Evolutionary conservation across 176 grass and related monocot species (phyloP).

Genomic region (Cymbopogon citratus): DNA sequence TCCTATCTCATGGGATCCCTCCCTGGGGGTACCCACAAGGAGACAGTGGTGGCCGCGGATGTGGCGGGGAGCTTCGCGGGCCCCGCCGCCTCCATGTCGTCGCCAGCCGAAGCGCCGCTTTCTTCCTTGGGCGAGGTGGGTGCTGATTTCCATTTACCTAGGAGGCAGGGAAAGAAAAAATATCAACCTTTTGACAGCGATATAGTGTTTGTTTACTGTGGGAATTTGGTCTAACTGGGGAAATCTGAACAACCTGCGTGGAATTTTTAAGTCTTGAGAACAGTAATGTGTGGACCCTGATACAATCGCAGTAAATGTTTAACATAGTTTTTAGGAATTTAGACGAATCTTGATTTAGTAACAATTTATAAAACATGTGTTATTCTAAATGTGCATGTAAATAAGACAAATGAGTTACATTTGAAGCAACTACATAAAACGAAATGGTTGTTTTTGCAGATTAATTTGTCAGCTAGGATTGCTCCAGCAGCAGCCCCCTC

Average conservation of each 20-base stretch:
- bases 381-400: not conserved
- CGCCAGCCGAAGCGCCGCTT: not conserved
- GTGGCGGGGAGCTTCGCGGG: not conserved
- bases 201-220: not conserved
- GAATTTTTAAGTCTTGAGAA: not conserved
- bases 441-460: conserved; percentile 35
- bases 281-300: not conserved
- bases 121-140: conserved; percentile 25
- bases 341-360: not conserved
- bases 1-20: not conserved
- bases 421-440: not conserved
- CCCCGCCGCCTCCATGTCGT: not conserved
- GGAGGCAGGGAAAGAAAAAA: not conserved
- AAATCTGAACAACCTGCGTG: not conserved
- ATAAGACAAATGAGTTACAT: not conserved
- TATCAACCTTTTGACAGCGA: not conserved
- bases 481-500: not conserved
- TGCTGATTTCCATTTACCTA: not conserved
- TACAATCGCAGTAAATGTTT: not conserved
- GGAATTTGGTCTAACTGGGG: not conserved
- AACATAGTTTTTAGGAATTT: not conserved
- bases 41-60: not conserved
- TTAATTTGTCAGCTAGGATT: conserved; percentile 8
- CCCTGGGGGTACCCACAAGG: not conserved
- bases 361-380: not conserved